phyloP scores from a whole-genome alignment of 2,329 filamentous ascomycete genomes.

The Xylariaceae sp. region DNA sequence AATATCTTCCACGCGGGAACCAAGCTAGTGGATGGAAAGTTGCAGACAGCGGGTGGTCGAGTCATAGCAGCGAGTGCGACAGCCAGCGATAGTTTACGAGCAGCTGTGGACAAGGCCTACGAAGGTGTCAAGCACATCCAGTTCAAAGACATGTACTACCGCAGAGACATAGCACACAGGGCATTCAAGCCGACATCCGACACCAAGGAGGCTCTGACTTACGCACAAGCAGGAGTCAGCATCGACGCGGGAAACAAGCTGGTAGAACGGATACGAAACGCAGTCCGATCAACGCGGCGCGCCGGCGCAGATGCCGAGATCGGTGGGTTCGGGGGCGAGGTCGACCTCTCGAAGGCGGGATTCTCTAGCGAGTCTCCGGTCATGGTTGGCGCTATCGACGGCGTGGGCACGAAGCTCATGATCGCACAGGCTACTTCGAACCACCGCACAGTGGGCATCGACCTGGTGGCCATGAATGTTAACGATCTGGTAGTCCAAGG shows the following conservation, averaged over 20 bases:
- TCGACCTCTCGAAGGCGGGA: constrained; percentile 77
- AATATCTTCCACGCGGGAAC: constrained; percentile 96
- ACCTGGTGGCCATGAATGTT: constrained; percentile 98
- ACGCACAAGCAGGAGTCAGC: constrained; percentile 90
- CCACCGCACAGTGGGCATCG: constrained; percentile 94
- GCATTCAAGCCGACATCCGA: constrained; percentile 58
- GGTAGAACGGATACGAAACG: constrained; percentile 88
- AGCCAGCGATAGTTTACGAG: constrained; percentile 71
- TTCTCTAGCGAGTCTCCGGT: constrained; percentile 74
- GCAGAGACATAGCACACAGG: constrained; percentile 89
- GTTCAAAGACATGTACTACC: constrained; percentile 89
- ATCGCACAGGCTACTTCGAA: constrained; percentile 89
- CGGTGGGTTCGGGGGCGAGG: constrained; percentile 90
- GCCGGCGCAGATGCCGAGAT: constrained; percentile 92
- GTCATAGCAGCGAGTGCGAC: constrained; percentile 93
- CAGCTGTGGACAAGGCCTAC: constrained; percentile 89
- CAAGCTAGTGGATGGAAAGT: constrained; percentile 62
- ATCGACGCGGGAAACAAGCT: constrained; percentile 94
- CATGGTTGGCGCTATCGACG: constrained; percentile 92
- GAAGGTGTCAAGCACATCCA: constrained; percentile 78
- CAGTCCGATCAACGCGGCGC: constrained; percentile 82
- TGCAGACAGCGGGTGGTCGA: constrained; percentile 83
- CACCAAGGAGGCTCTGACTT: constrained; percentile 71
- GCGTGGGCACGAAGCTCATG: constrained; percentile 95
- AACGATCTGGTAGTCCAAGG: constrained; percentile 97